phyloP scores from a whole-genome alignment of 176 grass and related monocot species.

The Themeda triandra region DNA sequence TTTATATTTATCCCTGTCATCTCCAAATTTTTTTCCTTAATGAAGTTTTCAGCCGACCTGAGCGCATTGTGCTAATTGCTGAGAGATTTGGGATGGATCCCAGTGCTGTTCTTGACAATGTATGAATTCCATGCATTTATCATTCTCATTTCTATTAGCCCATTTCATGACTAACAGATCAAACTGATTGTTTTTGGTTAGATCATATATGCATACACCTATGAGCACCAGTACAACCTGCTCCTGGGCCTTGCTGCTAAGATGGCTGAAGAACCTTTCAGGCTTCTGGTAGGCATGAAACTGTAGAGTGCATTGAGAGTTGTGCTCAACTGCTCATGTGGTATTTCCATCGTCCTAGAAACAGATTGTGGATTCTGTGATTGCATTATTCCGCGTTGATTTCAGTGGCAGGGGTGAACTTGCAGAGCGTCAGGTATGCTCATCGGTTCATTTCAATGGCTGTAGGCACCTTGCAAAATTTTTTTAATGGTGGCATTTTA shows the following conservation, averaged over 20 bases:
- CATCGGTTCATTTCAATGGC: too few species aligned
- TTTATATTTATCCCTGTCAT: conserved; percentile 9
- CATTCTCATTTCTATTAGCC: conserved; percentile 21
- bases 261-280: conserved; percentile 94
- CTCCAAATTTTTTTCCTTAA: conserved; percentile 50
- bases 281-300: conserved; percentile 49
- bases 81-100: conserved; percentile 97
- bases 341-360: too few species aligned
- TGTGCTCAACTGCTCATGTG: conserved; percentile 8
- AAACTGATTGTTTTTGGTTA: conserved; percentile 27
- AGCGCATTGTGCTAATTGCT: conserved; percentile 88
- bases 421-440: too few species aligned
- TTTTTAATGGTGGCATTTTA: too few species aligned
- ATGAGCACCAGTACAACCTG: conserved; percentile 93
- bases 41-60: conserved; percentile 58
- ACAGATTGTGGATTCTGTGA: too few species aligned
- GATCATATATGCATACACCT: conserved; percentile 97
- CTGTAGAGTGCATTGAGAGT: not conserved
- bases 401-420: too few species aligned
- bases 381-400: too few species aligned
- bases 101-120: conserved; percentile 79
- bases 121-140: conserved; percentile 14
- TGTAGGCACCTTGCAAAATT: too few species aligned
- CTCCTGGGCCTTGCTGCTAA: conserved; percentile 89
- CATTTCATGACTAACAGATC: not conserved